Evolutionary conservation across 2,329 filamentous ascomycete genomes (phyloP), one percentile per base, ranked within the genome.

Genomic region (Phialophora tarda): DNA sequence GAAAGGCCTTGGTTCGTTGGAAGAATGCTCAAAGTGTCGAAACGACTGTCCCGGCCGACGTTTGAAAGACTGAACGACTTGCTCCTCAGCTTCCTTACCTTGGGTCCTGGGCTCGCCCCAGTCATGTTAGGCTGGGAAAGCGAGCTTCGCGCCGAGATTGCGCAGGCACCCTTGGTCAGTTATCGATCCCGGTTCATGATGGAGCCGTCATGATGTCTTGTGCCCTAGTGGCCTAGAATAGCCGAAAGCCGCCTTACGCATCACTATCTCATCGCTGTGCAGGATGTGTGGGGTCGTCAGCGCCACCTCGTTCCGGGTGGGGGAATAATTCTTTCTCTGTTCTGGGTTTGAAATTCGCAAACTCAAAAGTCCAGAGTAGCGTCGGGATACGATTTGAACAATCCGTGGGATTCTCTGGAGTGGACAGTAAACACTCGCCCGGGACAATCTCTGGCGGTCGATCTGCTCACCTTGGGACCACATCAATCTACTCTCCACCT

Each of bases 1-100:
- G 73, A 73, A 23, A 73, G 78, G 21, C 78, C 77, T 1, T 80
- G 78, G 78, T 78, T 79, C 59, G 75, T 74, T 1, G 76, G 77
- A 1, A 75, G 78, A 7, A 79, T 80, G 77, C 64, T 80, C 54
- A 79, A 79, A 60, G 72, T 80, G 50, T 76, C 77, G 3, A 79
- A 78, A 60, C 74, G 78, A 17, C 59, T 80, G 21, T 71, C 74
- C 24, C 64, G 72, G 12, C 68, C 73, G 6, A 76, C 73, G 3
- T 80, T 78, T 76, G 70, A 76, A 63, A 72, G 65, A 2, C 65
- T 80, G n/a, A 77, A 74, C 64, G 72, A 75, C n/a, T 73, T 78
- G 30, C 71, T 80, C 12, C 74, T 78, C 53, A 73, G 72, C 5
- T 80, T 77, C 64, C 65, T 80, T 60, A 77, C 75, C 0, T 63